These are phyloP conservation scores for Saksenaea vasiformis DNA, from an alignment of 371 early-diverging fungal species.

Conservation along the genomic window DNA sequence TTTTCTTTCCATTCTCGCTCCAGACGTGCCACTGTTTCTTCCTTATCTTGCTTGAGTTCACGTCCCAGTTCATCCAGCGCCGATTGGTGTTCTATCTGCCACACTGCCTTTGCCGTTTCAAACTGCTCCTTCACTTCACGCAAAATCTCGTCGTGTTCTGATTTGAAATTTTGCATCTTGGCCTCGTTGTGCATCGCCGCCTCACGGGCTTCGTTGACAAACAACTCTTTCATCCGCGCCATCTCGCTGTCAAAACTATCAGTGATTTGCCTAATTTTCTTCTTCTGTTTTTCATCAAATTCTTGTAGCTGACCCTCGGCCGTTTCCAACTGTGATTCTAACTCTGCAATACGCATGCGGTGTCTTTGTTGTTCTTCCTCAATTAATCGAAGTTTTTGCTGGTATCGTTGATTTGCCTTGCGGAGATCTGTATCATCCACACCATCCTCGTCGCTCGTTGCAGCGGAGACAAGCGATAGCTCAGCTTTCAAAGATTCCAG, in stretches of 20 bases:
- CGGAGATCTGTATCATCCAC: background rate
- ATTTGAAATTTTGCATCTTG: conserved; percentile 25
- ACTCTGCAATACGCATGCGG: conserved; percentile 29
- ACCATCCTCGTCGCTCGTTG: background rate
- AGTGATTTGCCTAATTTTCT: background rate
- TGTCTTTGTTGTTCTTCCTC: conserved; percentile 14
- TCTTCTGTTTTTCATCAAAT: background rate
- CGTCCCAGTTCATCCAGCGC: conserved; percentile 18
- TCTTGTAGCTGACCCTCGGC: background rate
- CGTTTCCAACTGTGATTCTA: conserved; percentile 21
- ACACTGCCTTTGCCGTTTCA: conserved; percentile 32
- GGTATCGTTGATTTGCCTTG: conserved; percentile 3
- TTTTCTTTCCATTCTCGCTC: conserved; percentile 26
- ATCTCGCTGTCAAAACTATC: conserved; percentile 12
- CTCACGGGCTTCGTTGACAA: conserved; percentile 25
- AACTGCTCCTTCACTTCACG: conserved; percentile 29
- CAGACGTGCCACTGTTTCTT: conserved; percentile 16
- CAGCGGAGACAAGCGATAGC: background rate
- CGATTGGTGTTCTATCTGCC: conserved; percentile 27
- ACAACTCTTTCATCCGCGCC: conserved; percentile 12
- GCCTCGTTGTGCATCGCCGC: conserved; percentile 31
- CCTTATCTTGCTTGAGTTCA: conserved; percentile 12
- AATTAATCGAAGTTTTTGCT: background rate
- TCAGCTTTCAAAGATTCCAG: background rate
- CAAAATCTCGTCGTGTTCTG: conserved; percentile 28